Base-by-base conservation (phyloP, 192 early-diverging fungal species). In the Kappamyces sp. region DNA sequence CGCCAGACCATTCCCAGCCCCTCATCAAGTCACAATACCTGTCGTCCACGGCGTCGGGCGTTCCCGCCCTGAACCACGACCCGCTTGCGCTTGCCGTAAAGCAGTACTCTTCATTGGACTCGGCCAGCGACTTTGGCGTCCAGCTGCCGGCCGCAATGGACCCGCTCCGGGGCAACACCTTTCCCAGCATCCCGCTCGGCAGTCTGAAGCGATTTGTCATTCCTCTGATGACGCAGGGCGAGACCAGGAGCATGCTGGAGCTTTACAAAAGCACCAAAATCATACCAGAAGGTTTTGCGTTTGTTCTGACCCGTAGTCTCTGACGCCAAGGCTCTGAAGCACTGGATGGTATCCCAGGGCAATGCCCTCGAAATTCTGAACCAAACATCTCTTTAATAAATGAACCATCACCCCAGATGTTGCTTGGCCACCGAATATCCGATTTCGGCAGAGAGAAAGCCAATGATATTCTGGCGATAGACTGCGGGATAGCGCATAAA, bases 11-110 rank as follows among this genome's bases (percentile, higher is more conserved):
- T 13, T 61, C 63, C 3, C 35, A 46, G 9, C 49, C 63, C 0
- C 35, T 52, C 51, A 65, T 66, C 51, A 60, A 58, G 47, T 40
- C 44, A 37, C 51, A 55, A 40, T 70, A 55, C 43, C 60, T 70
- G 53, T 39, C 42, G 4, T 32, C 32, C 38, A 41, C 32, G 33
- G 33, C 34, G 23, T 44, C 41, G 38, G 46, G 23, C 9, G 8
- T 40, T 1, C 55, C 23, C 7, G 33, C 55, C 2, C 2, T 57
- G 39, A 57, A 57, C 39, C 38, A 57, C 12, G 55, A 34, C 32
- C 31, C 15, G 43, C 43, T 44, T 44, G 43, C 8, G 8, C 43
- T 13, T 44, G 8, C 13, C 8, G 43, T 13, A 44, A 9, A 44
- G 8, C 9, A 44, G 9, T 44, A 10, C 9, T 44, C 13, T 44